Conservation (phyloP, 2,329 filamentous ascomycete species). For the Stromatinia cepivora region DNA sequence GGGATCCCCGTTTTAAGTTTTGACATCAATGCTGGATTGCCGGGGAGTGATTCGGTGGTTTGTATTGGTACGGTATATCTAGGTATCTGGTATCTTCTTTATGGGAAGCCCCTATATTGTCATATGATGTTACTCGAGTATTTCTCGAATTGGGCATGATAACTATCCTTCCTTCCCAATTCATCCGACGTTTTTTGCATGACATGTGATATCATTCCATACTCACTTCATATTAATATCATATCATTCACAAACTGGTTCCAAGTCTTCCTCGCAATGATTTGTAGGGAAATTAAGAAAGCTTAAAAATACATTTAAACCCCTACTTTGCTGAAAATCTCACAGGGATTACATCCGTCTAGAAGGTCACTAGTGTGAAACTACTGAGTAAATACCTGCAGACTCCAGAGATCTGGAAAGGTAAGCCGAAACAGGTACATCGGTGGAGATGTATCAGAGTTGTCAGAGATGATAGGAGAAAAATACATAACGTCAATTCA, state of each 20-base stretch:
- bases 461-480: background rate
- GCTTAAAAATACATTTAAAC: background rate
- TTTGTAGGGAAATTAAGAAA: background rate
- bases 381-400: background rate
- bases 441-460: background rate
- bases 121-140: background rate
- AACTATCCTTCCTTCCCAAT: background rate
- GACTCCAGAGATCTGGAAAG: conserved; percentile 3
- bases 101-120: background rate
- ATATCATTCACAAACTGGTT: background rate
- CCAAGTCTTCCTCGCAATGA: background rate
- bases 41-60: background rate
- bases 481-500: background rate
- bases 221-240: background rate
- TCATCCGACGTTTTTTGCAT: background rate
- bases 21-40: background rate
- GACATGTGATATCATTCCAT: background rate
- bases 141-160: background rate
- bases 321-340: background rate
- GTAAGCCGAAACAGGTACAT: background rate
- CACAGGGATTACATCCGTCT: background rate
- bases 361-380: background rate
- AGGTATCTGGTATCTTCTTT: background rate
- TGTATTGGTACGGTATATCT: background rate
- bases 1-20: background rate